Evolutionary conservation across 139 green algal species (phyloP), one percentile per base, ranked within the genome.

Genomic region (Axilococcus clingmanii): DNA sequence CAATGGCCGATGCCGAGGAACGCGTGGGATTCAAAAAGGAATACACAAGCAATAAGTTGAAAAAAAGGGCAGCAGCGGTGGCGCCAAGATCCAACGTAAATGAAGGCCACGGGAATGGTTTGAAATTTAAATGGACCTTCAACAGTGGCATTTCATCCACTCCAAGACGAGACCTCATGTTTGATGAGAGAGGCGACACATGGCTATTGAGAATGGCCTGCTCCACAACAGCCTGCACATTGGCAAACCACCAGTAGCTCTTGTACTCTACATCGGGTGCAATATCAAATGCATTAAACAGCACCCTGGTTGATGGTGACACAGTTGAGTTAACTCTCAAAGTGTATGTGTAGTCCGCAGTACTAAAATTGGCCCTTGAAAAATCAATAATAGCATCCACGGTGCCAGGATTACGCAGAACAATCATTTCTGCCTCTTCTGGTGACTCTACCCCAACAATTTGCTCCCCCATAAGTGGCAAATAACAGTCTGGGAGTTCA

Each of bases 221-320:
- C 36, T 85, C 63, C 32, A 88, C 38, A 27, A 52, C 27, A 4
- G 59, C 55, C 63, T 86, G 80, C 37, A 91, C 52, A 59, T 91
- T 91, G 40, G 67, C 8, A 22, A 84, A 85, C 65, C 84, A 87
- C 80, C 80, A 91, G 67, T 91, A 83, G 42, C 61, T 25, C 31
- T 40, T 42, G 52, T 68, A 76, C 45, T 64, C 37, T 34, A 61
- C 14, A 17, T 72, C 59, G 2, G 75, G 69, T 30, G 63, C 48
- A 25, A 85, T 47, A 30, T 80, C 74, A 66, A 87, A 85, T 20
- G 67, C 37, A 64, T 88, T 80, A 9, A 74, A 44, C 40, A 79
- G 59, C 35, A 79, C 48, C 14, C 51, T 40, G 0, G 76, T 84
- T 29, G 69, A 59, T 2, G 82, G 82, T 55, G 86, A 56, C 27